phyloP scores from a whole-genome alignment of 1,284 basidiomycete genomes.

The Porphyrellus sp. region DNA sequence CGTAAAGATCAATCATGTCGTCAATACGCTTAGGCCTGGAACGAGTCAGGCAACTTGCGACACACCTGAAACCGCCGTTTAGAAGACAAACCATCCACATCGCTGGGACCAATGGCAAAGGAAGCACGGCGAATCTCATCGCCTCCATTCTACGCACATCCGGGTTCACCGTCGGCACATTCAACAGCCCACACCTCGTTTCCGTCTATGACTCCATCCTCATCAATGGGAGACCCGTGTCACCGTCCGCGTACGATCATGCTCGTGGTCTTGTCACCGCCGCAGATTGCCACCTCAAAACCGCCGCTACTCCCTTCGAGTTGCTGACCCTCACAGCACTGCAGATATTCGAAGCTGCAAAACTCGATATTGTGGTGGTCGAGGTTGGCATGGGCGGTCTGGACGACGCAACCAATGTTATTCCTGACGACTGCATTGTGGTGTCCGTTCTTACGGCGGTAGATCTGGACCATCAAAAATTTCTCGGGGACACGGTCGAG shows the following conservation, averaged over 20 bases:
- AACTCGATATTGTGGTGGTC: slow-evolving; percentile 80
- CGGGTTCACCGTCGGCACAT: slow-evolving; percentile 68
- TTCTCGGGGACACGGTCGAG: slow-evolving; percentile 76
- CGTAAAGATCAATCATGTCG: slow-evolving; percentile 39
- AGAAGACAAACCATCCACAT: slow-evolving; percentile 87
- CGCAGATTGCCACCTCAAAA: slow-evolving; percentile 44
- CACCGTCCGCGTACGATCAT: slow-evolving; percentile 48
- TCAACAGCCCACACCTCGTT: slow-evolving; percentile 92
- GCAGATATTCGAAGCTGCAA: slow-evolving; percentile 61
- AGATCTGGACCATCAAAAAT: slow-evolving; percentile 89
- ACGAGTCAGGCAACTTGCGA: slow-evolving; percentile 62
- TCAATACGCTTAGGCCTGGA: slow-evolving; percentile 79
- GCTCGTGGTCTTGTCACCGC: slow-evolving; percentile 51
- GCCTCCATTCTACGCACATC: slow-evolving; percentile 69
- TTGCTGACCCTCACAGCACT: slow-evolving; percentile 80
- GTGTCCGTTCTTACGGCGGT: slow-evolving; percentile 83
- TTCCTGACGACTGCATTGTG: slow-evolving; percentile 67
- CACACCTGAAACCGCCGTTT: slow-evolving; percentile 59
- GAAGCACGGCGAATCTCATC: slow-evolving; percentile 83
- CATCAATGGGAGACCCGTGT: slow-evolving; percentile 60
- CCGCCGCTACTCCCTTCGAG: slow-evolving; percentile 77
- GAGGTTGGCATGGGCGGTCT: slow-evolving; percentile 96
- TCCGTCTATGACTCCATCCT: slow-evolving; percentile 76
- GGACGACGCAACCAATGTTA: slow-evolving; percentile 91
- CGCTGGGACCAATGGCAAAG: slow-evolving; percentile 97